Base-by-base conservation (phyloP, 371 early-diverging fungal species). In the Homolaphlyctis polyrhiza region DNA sequence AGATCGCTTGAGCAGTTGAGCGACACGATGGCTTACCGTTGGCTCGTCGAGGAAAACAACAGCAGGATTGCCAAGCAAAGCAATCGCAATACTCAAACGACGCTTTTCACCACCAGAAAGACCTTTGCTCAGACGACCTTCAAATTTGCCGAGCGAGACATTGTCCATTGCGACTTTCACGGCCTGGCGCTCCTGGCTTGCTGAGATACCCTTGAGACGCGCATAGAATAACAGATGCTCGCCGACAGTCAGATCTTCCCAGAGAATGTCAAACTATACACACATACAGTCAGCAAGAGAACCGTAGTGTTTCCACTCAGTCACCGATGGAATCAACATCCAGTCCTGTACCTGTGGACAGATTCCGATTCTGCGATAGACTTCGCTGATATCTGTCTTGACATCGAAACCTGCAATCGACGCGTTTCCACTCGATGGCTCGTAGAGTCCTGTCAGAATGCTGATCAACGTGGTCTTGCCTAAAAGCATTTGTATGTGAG, bases 181-280 rank as follows among this genome's bases (percentile, higher is more conserved):
- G 1, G 77, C 85, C 11, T 43, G 67, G 14, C 67, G 27, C 52
- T 87, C 87, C 25, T 84, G 72, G 0, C 57, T 45, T 0, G 73
- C 61, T 6, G 62, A 61, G 32, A 89, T 71, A 51, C 90, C 89
- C 68, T 87, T 88, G 29, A 89, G 65, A 25, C 88, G 78, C 11
- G 87, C 86, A 61, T 87, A 89, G 63, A 87, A 90, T 43, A 76
- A 74, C 32, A 89, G 69, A 64, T 90, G 88, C 66, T 89, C 90
- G 3, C 66, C 74, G 0, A 85, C 80, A 2, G 87, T 87, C 47
- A 90, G 67, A 59, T 89, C 89, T 30, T 82, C 83, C 88, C 89
- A 90, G 5, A 89, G 71, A 61, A 88, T 87, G 58, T 87, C 87
- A 58, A 83, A 81, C 51, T n/a, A n/a, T n/a, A n/a, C n/a, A n/a